Evolutionary conservation across 805 yeast genomes (phyloP).

Genomic region (Hanseniaspora jakobsenii): DNA sequence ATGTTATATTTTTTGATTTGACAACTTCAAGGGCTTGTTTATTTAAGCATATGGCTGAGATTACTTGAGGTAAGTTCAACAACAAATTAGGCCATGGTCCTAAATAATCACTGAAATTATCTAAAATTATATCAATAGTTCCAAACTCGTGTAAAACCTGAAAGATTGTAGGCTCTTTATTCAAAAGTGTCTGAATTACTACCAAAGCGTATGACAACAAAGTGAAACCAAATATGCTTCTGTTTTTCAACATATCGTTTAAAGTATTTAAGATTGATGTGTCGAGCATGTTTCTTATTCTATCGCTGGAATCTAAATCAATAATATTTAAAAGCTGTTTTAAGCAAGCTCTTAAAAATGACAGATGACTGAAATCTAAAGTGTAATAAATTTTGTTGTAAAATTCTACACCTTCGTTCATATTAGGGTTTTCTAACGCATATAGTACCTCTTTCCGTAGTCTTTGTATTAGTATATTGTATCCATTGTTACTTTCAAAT

Average conservation of each 20-base stretch:
- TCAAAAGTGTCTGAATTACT: conserved; percentile 57
- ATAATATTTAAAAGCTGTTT: conserved; percentile 54
- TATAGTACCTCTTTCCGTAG: conserved; percentile 52
- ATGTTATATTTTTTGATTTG: conserved; percentile 31
- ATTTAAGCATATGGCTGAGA: conserved; percentile 75
- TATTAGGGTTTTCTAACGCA: conserved; percentile 48
- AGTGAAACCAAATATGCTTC: conserved; percentile 53
- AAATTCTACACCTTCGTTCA: conserved; percentile 45
- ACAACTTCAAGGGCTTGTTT: conserved; percentile 56
- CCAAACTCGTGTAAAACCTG: conserved; percentile 67
- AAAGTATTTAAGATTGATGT: conserved; percentile 59
- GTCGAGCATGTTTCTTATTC: conserved; percentile 74
- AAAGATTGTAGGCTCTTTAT: conserved; percentile 84
- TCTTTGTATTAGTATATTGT: conserved; percentile 45
- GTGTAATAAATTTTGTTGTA: conserved; percentile 37
- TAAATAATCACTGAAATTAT: conserved; percentile 43
- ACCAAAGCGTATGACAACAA: conserved; percentile 50
- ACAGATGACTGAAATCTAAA: conserved; percentile 49
- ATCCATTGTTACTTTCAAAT: conserved; percentile 58
- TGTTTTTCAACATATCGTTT: conserved; percentile 45
- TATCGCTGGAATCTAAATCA: conserved; percentile 67
- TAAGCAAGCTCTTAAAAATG: conserved; percentile 45
- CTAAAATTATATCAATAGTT: conserved; percentile 52
- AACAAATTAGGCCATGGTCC: conserved; percentile 48
- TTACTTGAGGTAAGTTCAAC: conserved; percentile 53